These are phyloP conservation scores for Eucalyptus microcorys DNA, from an alignment of 345 rosid species.

Conservation along the genomic window DNA sequence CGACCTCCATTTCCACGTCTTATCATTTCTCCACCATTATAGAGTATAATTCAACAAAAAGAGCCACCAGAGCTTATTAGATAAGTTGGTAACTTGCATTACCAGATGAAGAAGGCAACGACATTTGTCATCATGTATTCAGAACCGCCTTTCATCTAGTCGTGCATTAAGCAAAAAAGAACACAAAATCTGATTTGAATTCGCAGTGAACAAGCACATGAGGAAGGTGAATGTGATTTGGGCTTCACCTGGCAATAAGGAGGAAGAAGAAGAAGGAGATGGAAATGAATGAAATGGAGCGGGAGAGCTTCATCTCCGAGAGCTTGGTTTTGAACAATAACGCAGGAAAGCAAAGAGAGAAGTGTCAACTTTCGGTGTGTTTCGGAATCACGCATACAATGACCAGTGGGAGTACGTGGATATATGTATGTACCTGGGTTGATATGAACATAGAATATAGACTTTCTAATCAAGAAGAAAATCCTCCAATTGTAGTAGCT, in stretches of 20 bases:
- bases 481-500: not conserved
- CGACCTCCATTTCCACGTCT: too few relatives aligned
- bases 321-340: not conserved
- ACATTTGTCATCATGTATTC: not conserved
- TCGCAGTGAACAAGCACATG: not conserved
- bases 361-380: not conserved
- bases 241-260: not conserved
- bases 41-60: not conserved
- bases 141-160: not conserved
- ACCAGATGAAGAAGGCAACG: not conserved
- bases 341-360: not conserved
- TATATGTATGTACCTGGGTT: not conserved
- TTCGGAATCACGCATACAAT: not conserved
- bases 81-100: too few relatives aligned
- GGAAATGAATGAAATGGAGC: not conserved
- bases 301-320: not conserved
- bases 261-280: not conserved
- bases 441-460: not conserved
- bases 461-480: not conserved
- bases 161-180: too few relatives aligned
- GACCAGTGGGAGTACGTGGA: not conserved
- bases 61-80: not conserved
- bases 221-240: not conserved
- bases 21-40: not conserved
- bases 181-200: not conserved